Evolutionary conservation across 2,329 filamentous ascomycete species (phyloP), one percentile per base, ranked within the genome.

Genomic region (Aciculosporium take): DNA sequence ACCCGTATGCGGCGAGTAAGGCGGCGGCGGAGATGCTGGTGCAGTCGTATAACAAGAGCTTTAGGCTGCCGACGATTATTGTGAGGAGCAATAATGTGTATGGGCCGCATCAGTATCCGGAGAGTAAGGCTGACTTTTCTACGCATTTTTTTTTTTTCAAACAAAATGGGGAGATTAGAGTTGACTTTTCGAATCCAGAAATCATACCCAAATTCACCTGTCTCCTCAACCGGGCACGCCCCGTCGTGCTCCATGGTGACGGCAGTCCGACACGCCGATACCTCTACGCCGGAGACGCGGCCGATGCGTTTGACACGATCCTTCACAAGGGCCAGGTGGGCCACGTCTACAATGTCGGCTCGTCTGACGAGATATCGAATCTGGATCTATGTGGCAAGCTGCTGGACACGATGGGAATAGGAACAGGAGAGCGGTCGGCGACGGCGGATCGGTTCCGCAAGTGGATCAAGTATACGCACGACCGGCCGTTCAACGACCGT

Each of bases 81-180:
- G 80, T 88, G 23, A 72, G 84, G 38, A 81, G 81, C 56, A 89
- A 89, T 65, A 89, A 91, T 53, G 82, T 89, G 24, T 91, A 88
- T 53, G 84, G 84, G 0, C 84, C 84, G 18, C 82, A 88, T 55
- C 84, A 89, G 56, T 87, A 81, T 56, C 83, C 83, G 0, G 83
- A 88, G 63, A 87, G 83, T 87, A 63, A 60, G 80, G 53, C 15
- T 21, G 4, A n/a, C 18, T 20, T 10, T 12, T 21, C 15, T 37
- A 20, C 10, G 5, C 12, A 10, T 7, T 17, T 9, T 21, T 10
- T 17, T 9, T 7, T 20, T 24, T 2, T 15, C 13, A 24, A n/a
- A 18, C 9, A 13, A n/a, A n/a, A 12, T 23, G 10, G 13, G 5
- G 6, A 25, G n/a, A 32, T 13, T 5, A 20, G 9, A 21, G 24